Evolutionary conservation across 306 rosid genomes (phyloP), one percentile per base, ranked within the genome.

Genomic region (Cicer chorassanicum): DNA sequence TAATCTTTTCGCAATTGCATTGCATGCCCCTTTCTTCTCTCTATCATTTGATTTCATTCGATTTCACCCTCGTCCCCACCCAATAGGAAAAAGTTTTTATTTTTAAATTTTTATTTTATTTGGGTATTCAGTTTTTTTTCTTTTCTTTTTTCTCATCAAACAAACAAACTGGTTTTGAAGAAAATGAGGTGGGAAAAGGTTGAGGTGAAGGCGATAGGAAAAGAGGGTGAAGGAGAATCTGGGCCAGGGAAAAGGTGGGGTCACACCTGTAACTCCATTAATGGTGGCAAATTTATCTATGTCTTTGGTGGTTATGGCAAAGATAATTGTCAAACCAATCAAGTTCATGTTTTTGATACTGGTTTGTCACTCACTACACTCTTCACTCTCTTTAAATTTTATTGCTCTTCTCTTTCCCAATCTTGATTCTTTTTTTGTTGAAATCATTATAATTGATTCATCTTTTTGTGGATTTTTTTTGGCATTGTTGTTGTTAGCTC

Each of bases 231-330:
- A 24, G 85, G 61, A 21, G 91, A 65, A 44, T 71, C 77, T 81
- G 96, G 92, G 77, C 99, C 99, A 76, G 99, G 99, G 24, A 95
- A 87, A 83, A 83, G 99, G 91, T 95, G 99, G 99, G 99, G 99
- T 9, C 99, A 92, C 84, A 87, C 96, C 77, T 92, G 96, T 82
- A 92, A 89, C 92, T 91, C 99, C 92, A 81, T 95, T 84, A 88
- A 88, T 82, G 97, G 89, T 56, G 99, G 99, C 1, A 88, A 88
- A 60, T 76, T 88, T 78, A 78, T 95, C 88, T 95, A 92, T 81
- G 90, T 95, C 51, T 92, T 95, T 46, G 99, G 97, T 7, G 99
- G 99, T 42, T 95, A 95, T 55, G 99, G 99, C 86, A 88, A 80
- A 77, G 89, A 90, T 78, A 92, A 90, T 92, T 95, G 96, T 81